These are phyloP conservation scores for Boeremia lycopersici DNA, from an alignment of 2,329 filamentous ascomycete genomes.

Conservation along the genomic window DNA sequence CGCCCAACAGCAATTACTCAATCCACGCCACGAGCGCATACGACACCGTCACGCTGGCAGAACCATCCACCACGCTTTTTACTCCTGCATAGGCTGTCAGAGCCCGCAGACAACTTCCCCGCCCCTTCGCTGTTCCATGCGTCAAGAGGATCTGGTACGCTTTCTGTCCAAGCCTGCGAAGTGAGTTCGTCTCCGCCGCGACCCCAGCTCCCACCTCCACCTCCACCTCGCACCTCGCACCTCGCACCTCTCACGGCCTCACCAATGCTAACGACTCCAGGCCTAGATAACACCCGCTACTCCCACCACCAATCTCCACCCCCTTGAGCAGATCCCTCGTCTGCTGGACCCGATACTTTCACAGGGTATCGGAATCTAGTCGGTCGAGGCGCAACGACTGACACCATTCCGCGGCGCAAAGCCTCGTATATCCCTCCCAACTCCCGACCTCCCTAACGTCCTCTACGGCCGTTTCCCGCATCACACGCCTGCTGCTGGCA, in stretches of 20 bases:
- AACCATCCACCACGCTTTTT: conserved; percentile 20
- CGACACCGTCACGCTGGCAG: conserved; percentile 44
- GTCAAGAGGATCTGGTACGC: conserved; percentile 85
- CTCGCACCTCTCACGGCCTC: not conserved
- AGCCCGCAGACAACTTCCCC: conserved; percentile 43
- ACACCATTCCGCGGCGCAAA: conserved; percentile 88
- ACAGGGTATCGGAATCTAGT: conserved; percentile 82
- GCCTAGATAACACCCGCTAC: conserved; percentile 70
- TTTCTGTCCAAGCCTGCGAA: conserved; percentile 95
- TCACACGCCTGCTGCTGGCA: conserved; percentile 74
- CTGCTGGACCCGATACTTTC: conserved; percentile 84
- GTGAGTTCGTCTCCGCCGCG: conserved; percentile 59
- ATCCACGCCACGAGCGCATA: conserved; percentile 6
- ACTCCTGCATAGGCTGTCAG: conserved; percentile 45
- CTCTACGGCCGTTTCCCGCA: conserved; percentile 65
- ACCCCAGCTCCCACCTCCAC: not conserved
- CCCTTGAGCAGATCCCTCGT: conserved; percentile 70
- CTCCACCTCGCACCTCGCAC: not conserved
- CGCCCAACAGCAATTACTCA: conserved; percentile 29
- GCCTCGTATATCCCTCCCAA: conserved; percentile 81
- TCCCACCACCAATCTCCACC: conserved; percentile 39
- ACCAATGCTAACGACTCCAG: conserved; percentile 46
- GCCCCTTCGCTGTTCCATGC: conserved; percentile 69
- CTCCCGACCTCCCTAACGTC: conserved; percentile 90
- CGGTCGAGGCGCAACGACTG: conserved; percentile 66